Percentiles rank a stretch among this genome's conserved stretches.
phyloP scores from a whole-genome alignment of 345 rosid species.

The Dipteronia sinensis region DNA sequence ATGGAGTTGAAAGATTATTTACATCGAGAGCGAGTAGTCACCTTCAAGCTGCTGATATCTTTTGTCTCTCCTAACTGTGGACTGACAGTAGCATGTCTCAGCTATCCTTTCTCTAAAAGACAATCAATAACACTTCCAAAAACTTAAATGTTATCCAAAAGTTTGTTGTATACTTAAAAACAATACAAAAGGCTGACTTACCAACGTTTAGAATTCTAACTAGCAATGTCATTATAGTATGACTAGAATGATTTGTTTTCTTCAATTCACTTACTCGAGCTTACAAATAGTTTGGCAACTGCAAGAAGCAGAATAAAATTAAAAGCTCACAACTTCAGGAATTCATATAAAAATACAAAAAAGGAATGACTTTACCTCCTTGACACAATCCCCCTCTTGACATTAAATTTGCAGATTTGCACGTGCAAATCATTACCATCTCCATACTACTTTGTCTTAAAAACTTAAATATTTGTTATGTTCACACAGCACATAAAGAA shows the following conservation, averaged over 20 bases:
- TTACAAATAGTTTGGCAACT: slow-evolving; percentile 76
- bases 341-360: not conserved
- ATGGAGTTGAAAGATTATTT: not conserved
- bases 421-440: no score
- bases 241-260: slow-evolving; percentile 42
- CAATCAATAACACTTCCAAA: not conserved
- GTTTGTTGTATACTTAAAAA: not conserved
- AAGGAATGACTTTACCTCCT: slow-evolving; percentile 42
- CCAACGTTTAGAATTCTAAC: slow-evolving; percentile 88
- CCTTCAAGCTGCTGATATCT: slow-evolving; percentile 88
- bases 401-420: no score
- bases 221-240: slow-evolving; percentile 63
- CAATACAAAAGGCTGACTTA: slow-evolving; percentile 59
- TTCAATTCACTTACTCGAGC: slow-evolving; percentile 56
- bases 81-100: slow-evolving; percentile 70
- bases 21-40: slow-evolving; percentile 14
- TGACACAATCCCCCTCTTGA: no score
- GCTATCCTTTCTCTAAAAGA: slow-evolving; percentile 70
- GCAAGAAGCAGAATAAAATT: slow-evolving; percentile 12
- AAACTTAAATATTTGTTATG: not conserved
- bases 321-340: not conserved
- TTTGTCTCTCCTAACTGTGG: slow-evolving; percentile 79
- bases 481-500: not conserved
- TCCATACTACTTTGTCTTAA: no score
- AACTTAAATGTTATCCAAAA: not conserved